A percentile compares a stretch with the other conserved stretches of the same genome.
Conservation (phyloP, 2,329 filamentous ascomycete species). For the Exophiala phaeomuriformis region DNA sequence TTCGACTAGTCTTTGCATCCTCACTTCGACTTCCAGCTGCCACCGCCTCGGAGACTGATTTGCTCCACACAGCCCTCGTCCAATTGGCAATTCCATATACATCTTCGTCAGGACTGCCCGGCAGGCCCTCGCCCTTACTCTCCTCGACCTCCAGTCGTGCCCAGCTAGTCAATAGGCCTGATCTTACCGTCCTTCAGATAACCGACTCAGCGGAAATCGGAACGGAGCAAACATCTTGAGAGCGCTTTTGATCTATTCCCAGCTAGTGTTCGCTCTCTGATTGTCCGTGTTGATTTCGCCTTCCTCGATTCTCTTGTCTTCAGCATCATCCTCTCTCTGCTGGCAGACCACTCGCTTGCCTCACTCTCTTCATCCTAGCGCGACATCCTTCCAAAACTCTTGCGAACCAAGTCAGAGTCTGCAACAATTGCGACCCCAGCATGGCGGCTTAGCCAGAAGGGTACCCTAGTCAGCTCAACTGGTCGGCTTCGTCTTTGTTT, state of each 20-base stretch:
- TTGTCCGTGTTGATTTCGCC: not conserved
- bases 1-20: not conserved
- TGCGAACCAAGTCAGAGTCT: not conserved
- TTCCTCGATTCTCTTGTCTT: not conserved
- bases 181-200: conserved; percentile 5
- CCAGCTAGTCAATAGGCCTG: not conserved
- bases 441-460: conserved; percentile 12
- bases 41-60: not conserved
- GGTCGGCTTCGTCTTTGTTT: conserved; percentile 25
- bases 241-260: not conserved
- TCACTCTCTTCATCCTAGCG: not conserved
- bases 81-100: conserved; percentile 23
- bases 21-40: conserved; percentile 3
- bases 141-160: conserved; percentile 7
- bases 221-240: conserved; percentile 8
- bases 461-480: conserved; percentile 8
- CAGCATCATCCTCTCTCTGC: not conserved
- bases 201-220: conserved; percentile 1
- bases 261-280: not conserved
- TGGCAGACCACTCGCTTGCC: not conserved
- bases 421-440: not conserved
- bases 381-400: not conserved
- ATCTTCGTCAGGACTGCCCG: conserved; percentile 11
- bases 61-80: conserved; percentile 14
- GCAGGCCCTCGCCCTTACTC: conserved; percentile 5